These are phyloP conservation scores for Linanthus parryae DNA, from an alignment of 148 eudicot species.

Conservation along the genomic window DNA sequence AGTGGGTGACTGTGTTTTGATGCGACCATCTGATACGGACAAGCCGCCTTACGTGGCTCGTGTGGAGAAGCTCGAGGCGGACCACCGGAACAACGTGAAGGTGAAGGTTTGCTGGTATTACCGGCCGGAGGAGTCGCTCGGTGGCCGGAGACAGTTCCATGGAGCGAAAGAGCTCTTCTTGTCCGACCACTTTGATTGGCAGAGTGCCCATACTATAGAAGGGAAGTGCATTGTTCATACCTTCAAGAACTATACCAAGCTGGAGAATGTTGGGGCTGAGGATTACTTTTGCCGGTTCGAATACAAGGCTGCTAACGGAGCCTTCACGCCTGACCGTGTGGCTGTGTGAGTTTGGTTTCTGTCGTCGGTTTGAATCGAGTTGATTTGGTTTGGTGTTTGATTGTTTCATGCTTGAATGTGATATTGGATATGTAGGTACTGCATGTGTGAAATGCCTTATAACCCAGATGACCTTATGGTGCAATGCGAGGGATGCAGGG, in stretches of 20 bases:
- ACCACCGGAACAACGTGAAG: conserved; percentile 36
- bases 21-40: conserved; percentile 42
- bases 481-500: conserved; percentile 64
- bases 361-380: too few relatives aligned
- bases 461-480: conserved; percentile 69
- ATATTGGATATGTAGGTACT: conserved; percentile 32
- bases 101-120: conserved; percentile 47
- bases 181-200: conserved; percentile 44
- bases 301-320: conserved; percentile 50
- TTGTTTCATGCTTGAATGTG: background rate
- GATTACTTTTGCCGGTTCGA: conserved; percentile 57
- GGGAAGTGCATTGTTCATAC: conserved; percentile 53
- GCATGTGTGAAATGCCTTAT: conserved; percentile 67
- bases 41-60: conserved; percentile 44
- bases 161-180: conserved; percentile 50
- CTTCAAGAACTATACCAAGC: conserved; percentile 49
- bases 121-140: conserved; percentile 47
- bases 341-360: conserved; percentile 37
- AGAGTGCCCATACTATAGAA: conserved; percentile 51
- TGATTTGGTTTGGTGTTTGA: background rate
- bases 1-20: conserved; percentile 54
- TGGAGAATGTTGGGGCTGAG: conserved; percentile 41
- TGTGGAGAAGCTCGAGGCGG: conserved; percentile 42
- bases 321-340: conserved; percentile 47
- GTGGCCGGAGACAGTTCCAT: conserved; percentile 51